Evolutionary conservation across 1,284 basidiomycete species (phyloP), one percentile per base, ranked within the genome.

Genomic region (Tilletia setariae): DNA sequence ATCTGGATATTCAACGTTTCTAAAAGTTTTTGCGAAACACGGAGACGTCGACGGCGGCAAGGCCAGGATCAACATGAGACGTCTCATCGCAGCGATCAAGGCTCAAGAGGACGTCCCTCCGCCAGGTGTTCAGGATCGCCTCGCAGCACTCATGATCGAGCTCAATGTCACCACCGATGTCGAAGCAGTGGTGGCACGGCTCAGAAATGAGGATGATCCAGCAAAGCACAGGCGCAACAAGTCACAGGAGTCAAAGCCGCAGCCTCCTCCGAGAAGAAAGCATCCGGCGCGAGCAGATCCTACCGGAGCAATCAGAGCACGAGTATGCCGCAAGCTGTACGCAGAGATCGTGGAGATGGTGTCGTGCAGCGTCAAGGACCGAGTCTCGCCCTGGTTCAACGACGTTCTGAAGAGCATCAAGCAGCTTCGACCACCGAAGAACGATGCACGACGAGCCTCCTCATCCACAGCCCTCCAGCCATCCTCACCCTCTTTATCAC

Each of bases 1-100:
- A 16, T 77, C 72, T 6, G 78, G 78, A 19, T 82, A 79, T 78
- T 77, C 78, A 1, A 21, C 66, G 15, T 80, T 80, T 67, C 62
- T 70, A 1, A 72, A 71, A 23, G 70, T 69, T 13, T 81, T 73
- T 32, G 75, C 75, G 0, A 44, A 64, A 16, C 67, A 68, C n/a
- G 75, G 78, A 40, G 72, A 63, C 4, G 21, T 30, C 13, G 35
- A 40, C 4, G 35, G 6, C 35, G 6, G 6, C 11, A 4, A 40
- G 35, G 35, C 11, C 35, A 40, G 35, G 35, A 11, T 40, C 35
- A 61, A 21, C 28, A 51, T 9, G 64, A 68, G 0, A 72, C 73
- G 35, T 43, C 73, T 2, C 63, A 2, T 67, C 16, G 65, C 42
- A 6, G 30, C 59, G 32, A 61, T 68, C 4, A 19, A 66, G 1